Percentiles rank a stretch among this genome's conserved stretches.
Evolutionary conservation across 345 rosid genomes (phyloP).

Genomic region (Eucalyptus regnans): DNA sequence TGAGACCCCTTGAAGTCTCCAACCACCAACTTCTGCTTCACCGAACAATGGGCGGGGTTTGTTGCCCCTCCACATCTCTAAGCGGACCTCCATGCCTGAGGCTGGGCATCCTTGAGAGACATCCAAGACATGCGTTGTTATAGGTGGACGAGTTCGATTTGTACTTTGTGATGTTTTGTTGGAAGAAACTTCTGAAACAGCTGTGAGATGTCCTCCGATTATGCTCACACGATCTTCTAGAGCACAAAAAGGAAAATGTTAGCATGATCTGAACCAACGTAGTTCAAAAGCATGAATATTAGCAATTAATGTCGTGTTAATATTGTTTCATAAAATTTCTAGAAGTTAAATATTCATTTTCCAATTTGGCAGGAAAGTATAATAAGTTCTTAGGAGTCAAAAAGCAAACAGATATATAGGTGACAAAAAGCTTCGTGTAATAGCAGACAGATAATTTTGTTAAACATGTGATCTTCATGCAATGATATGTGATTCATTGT

Average conservation of each 20-base stretch:
- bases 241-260: background rate
- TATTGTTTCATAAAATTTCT: background rate
- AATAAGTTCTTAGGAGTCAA: background rate
- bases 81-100: constrained; percentile 52
- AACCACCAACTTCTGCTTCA: constrained; percentile 17
- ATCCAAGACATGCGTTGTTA: constrained; percentile 90
- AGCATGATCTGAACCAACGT: background rate
- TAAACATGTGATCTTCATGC: background rate
- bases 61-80: constrained; percentile 64
- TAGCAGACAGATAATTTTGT: background rate
- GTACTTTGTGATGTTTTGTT: constrained; percentile 23
- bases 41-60: constrained; percentile 28
- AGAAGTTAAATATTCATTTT: background rate
- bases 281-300: background rate
- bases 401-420: background rate
- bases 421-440: background rate
- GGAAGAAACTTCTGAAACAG: constrained; percentile 21
- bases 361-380: background rate
- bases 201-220: constrained; percentile 60
- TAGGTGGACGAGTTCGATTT: constrained; percentile 64
- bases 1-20: constrained; percentile 59
- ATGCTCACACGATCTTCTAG: constrained; percentile 63
- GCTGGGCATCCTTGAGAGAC: constrained; percentile 80
- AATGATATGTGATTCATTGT: background rate
- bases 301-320: background rate